phyloP scores from a whole-genome alignment of 2,329 filamentous ascomycete species.

The Aschersonia sp. region DNA sequence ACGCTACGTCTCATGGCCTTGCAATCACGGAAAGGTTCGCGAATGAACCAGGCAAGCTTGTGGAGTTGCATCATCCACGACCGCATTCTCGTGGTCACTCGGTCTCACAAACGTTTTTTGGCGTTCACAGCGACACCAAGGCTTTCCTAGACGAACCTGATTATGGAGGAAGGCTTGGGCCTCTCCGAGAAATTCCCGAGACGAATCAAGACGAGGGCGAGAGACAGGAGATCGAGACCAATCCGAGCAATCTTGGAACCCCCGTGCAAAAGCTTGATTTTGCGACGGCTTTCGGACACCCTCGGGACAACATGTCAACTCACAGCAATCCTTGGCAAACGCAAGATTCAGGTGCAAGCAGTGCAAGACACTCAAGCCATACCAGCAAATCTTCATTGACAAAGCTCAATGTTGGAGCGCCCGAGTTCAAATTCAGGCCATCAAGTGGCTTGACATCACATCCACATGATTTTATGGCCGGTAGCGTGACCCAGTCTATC shows the following conservation, averaged over 20 bases:
- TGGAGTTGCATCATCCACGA: constrained; percentile 55
- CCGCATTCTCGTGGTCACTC: constrained; percentile 64
- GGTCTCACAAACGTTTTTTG: constrained; percentile 51
- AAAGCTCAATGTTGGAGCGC: constrained; percentile 76
- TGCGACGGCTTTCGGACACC: constrained; percentile 26
- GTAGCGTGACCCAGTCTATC: constrained; percentile 30
- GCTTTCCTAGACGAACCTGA: constrained; percentile 22
- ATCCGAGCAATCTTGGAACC: constrained; percentile 57
- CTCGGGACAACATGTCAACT: constrained; percentile 40
- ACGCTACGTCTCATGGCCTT: constrained; percentile 36
- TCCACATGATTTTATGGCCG: constrained; percentile 34
- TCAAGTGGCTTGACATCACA: constrained; percentile 32
- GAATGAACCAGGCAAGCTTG: constrained; percentile 35
- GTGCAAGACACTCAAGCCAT: constrained; percentile 33
- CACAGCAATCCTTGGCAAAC: constrained; percentile 52
- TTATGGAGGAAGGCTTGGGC: constrained; percentile 10
- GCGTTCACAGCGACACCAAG: constrained; percentile 35
- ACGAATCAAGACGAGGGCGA: constrained; percentile 30
- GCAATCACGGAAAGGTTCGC: constrained; percentile 35
- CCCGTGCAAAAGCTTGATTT: constrained; percentile 39
- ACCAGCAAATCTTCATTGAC: constrained; percentile 57
- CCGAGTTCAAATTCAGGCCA: constrained; percentile 72
- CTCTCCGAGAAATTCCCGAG: constrained; percentile 25
- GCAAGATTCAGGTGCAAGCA: constrained; percentile 23
- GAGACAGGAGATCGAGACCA: constrained; percentile 55